Conservation (phyloP, 1,139 yeast species). For the Hansenula lynferdii region DNA sequence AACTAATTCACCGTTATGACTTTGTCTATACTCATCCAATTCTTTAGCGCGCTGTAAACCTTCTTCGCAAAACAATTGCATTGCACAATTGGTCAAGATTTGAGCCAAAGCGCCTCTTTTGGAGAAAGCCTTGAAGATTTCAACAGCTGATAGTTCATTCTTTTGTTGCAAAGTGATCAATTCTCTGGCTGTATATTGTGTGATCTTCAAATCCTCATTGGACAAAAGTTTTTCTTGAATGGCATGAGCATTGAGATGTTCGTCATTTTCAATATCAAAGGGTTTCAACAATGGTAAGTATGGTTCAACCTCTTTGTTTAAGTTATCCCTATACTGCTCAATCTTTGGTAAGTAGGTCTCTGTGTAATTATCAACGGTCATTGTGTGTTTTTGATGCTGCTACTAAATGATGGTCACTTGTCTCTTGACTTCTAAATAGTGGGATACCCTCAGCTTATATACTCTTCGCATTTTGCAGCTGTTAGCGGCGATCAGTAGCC, state of each 20-base stretch:
- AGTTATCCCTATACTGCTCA: conserved; percentile 13
- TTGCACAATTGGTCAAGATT: conserved; percentile 53
- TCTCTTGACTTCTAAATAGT: too few species aligned
- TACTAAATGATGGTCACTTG: too few species aligned
- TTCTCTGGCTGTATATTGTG: conserved; percentile 26
- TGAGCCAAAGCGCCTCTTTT: conserved; percentile 45
- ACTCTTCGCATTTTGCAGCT: too few species aligned
- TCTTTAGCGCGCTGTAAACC: conserved; percentile 51
- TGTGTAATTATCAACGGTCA: background rate
- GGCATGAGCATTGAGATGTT: conserved; percentile 17
- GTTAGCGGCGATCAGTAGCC: too few species aligned
- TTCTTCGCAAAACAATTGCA: conserved; percentile 53
- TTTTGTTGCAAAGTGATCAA: conserved; percentile 18
- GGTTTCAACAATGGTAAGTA: conserved; percentile 12
- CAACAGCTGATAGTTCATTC: conserved; percentile 34
- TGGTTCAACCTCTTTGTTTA: conserved; percentile 16
- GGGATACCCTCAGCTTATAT: too few species aligned
- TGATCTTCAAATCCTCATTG: conserved; percentile 29
- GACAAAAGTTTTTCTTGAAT: conserved; percentile 25
- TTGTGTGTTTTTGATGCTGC: too few species aligned
- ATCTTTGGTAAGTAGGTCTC: conserved; percentile 18
- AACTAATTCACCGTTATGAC: conserved; percentile 48
- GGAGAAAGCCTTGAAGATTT: conserved; percentile 46
- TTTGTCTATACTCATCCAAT: conserved; percentile 48
- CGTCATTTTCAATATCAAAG: conserved; percentile 13